phyloP scores from a whole-genome alignment of 2,329 filamentous ascomycete species.

The Aureobasidium sp. region DNA sequence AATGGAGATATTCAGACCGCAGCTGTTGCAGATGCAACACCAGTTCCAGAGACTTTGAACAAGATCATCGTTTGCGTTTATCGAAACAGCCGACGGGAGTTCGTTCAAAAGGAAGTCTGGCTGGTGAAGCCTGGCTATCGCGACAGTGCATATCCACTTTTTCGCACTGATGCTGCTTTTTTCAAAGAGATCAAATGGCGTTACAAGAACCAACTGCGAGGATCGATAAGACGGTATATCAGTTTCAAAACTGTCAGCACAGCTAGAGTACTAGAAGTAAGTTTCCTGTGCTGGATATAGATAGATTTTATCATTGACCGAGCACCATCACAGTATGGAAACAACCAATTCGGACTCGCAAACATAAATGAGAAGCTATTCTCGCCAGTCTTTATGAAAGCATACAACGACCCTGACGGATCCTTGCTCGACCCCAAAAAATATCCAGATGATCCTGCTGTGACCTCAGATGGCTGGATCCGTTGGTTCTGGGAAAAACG shows the following conservation, averaged over 20 bases:
- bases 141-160: background rate
- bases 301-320: too few species aligned
- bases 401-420: background rate
- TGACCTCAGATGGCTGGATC: background rate
- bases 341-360: background rate
- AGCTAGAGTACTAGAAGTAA: background rate
- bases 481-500: background rate
- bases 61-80: slow-evolving; percentile 1
- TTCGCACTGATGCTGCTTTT: background rate
- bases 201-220: background rate
- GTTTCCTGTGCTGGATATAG: too few species aligned
- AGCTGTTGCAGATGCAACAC: background rate
- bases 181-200: background rate
- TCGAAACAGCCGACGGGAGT: slow-evolving; percentile 1
- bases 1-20: background rate
- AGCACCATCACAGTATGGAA: background rate
- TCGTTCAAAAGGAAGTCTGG: background rate
- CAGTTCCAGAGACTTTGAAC: background rate
- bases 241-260: slow-evolving; percentile 10
- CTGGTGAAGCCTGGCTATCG: background rate
- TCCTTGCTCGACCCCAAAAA: background rate
- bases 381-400: slow-evolving; percentile 7
- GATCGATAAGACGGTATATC: background rate
- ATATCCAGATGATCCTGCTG: background rate
- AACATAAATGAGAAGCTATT: background rate